Conservation (phyloP, 805 yeast species). For the Ogataea trehaloabstinens region DNA sequence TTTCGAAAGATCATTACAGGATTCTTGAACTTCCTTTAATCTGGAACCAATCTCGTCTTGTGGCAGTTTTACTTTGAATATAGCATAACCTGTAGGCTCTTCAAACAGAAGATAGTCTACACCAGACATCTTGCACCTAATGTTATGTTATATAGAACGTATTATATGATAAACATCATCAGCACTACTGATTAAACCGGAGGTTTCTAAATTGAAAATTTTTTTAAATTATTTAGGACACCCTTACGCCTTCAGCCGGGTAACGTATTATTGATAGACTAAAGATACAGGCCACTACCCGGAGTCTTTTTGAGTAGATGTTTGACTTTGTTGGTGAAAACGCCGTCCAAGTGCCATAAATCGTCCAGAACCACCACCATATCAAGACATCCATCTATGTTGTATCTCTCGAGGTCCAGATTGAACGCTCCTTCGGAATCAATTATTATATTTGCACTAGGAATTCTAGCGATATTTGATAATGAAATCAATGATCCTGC, state of each 20-base stretch:
- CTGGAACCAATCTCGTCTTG: constrained; percentile 93
- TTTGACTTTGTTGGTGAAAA: constrained; percentile 8
- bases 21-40: constrained; percentile 90
- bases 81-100: constrained; percentile 98
- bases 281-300: constrained; percentile 17
- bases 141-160: constrained; percentile 3
- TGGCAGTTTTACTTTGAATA: constrained; percentile 89
- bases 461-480: constrained; percentile 12
- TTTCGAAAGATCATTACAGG: constrained; percentile 77
- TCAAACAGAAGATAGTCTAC: constrained; percentile 91
- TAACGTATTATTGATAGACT: too few relatives aligned
- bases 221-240: background rate
- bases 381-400: constrained; percentile 40
- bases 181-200: too few relatives aligned
- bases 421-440: constrained; percentile 47
- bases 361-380: constrained; percentile 21
- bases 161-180: constrained; percentile 4
- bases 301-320: constrained; percentile 15
- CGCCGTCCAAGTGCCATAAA: constrained; percentile 8
- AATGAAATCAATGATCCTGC: constrained; percentile 39
- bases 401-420: constrained; percentile 43
- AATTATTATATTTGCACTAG: constrained; percentile 22
- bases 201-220: constrained; percentile 5
- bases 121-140: too few relatives aligned
- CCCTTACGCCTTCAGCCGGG: too few relatives aligned